Percentiles rank a stretch among this genome's conserved stretches.
Evolutionary conservation across 371 early-diverging fungal genomes (phyloP).

Genomic region (Mucor irregularis): DNA sequence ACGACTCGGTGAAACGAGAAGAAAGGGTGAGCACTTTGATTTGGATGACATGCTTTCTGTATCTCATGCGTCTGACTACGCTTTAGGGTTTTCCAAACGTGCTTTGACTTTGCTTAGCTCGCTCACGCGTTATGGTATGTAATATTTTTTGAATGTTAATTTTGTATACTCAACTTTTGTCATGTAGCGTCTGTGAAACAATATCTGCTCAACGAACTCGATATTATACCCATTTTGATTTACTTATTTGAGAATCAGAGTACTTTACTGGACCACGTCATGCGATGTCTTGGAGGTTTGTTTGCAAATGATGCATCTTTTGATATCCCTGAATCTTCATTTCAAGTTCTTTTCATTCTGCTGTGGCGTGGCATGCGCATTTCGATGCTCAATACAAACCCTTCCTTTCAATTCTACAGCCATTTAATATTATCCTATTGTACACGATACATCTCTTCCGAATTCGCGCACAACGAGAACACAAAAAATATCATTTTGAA

Average conservation of each 20-base stretch:
- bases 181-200: slow-evolving; percentile 29
- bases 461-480: background rate
- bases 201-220: slow-evolving; percentile 33
- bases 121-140: slow-evolving; percentile 32
- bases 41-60: slow-evolving; percentile 16
- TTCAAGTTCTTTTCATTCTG: slow-evolving; percentile 27
- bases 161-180: background rate
- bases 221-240: slow-evolving; percentile 36
- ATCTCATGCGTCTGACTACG: slow-evolving; percentile 21
- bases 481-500: slow-evolving; percentile 23
- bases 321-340: slow-evolving; percentile 20
- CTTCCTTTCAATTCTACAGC: slow-evolving; percentile 33
- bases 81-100: slow-evolving; percentile 35
- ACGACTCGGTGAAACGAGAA: slow-evolving; percentile 29
- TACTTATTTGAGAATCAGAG: slow-evolving; percentile 37
- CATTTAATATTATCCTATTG: slow-evolving; percentile 35
- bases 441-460: slow-evolving; percentile 14
- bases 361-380: slow-evolving; percentile 33
- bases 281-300: slow-evolving; percentile 40
- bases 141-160: background rate
- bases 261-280: slow-evolving; percentile 28
- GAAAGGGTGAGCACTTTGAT: slow-evolving; percentile 27
- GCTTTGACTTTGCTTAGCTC: slow-evolving; percentile 35
- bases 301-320: slow-evolving; percentile 2
- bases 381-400: slow-evolving; percentile 17